phyloP scores from a whole-genome alignment of 306 rosid species.

The Neltuma alba region DNA sequence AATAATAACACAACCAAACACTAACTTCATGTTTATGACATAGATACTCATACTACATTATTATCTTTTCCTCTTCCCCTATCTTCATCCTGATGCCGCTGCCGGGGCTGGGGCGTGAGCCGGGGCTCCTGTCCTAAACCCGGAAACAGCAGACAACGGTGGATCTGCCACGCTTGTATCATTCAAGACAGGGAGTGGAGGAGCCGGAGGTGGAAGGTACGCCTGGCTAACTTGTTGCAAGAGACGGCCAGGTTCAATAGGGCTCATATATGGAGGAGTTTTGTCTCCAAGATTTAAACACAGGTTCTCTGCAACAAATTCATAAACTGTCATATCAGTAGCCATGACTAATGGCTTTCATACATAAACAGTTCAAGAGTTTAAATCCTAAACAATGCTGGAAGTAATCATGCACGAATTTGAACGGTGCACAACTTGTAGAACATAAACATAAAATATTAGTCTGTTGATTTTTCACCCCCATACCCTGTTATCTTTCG shows the following conservation, averaged over 20 bases:
- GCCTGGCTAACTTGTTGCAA: constrained; percentile 23
- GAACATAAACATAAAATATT: neutral
- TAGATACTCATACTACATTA: neutral
- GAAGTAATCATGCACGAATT: neutral
- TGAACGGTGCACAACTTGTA: neutral
- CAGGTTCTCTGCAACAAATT: constrained; percentile 63
- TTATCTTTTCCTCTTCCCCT: constrained; percentile 1
- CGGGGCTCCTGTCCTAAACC: constrained; percentile 23
- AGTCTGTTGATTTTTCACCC: neutral
- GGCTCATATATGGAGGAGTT: constrained; percentile 55
- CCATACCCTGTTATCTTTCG: neutral
- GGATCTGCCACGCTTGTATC: constrained; percentile 58
- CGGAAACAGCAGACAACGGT: constrained; percentile 61
- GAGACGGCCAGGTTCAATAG: constrained; percentile 66
- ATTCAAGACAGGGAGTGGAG: constrained; percentile 61
- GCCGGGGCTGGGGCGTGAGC: constrained; percentile 3
- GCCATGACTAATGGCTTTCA: neutral
- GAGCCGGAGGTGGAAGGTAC: constrained; percentile 59
- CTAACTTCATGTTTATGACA: neutral
- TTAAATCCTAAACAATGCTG: neutral
- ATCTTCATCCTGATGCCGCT: constrained; percentile 5
- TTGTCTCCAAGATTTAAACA: constrained; percentile 43
- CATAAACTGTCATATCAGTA: constrained; percentile 26
- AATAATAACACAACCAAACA: neutral
- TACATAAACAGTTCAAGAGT: constrained; percentile 3